Evolutionary conservation across 768 basidiomycete species (phyloP).

Genomic region (Porpolomopsis calyptriformis): DNA sequence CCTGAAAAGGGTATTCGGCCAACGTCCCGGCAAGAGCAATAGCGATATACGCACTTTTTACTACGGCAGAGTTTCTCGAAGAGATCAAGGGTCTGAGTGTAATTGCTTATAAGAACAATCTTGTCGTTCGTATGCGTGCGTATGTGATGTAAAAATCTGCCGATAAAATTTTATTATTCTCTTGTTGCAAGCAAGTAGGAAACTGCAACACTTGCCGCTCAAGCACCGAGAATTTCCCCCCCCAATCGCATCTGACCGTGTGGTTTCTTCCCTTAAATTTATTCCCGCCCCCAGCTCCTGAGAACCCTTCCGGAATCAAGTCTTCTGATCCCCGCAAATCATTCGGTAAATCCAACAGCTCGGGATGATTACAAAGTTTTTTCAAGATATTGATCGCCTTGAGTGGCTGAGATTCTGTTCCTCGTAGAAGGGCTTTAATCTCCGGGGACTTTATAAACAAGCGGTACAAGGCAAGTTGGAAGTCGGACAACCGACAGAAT

Average conservation of each 20-base stretch:
- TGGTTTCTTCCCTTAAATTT: constrained; percentile 35
- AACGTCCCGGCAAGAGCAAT: not conserved
- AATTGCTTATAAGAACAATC: constrained; percentile 94
- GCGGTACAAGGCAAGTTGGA: constrained; percentile 78
- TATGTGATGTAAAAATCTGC: constrained; percentile 80
- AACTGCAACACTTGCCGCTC: constrained; percentile 49
- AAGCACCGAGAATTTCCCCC: constrained; percentile 89
- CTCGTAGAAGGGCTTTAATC: constrained; percentile 81
- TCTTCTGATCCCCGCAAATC: constrained; percentile 76
- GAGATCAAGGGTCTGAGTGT: constrained; percentile 88
- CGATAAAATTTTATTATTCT: not conserved
- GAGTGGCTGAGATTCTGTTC: constrained; percentile 83
- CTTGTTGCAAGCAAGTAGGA: not conserved
- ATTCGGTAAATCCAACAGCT: constrained; percentile 73
- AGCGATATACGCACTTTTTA: constrained; percentile 65
- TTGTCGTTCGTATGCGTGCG: constrained; percentile 80
- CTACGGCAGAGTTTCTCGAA: constrained; percentile 81
- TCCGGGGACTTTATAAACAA: constrained; percentile 89
- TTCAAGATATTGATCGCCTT: constrained; percentile 92
- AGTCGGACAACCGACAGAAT: constrained; percentile 76
- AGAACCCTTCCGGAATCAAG: constrained; percentile 74
- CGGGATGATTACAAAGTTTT: constrained; percentile 93
- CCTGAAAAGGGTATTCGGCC: constrained; percentile 27
- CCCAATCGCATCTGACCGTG: constrained; percentile 66
- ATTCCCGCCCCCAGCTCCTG: constrained; percentile 39